Evolutionary conservation across 2,329 filamentous ascomycete species (phyloP), one percentile per base, ranked within the genome.

Genomic region (Chaetomiaceae sp.): DNA sequence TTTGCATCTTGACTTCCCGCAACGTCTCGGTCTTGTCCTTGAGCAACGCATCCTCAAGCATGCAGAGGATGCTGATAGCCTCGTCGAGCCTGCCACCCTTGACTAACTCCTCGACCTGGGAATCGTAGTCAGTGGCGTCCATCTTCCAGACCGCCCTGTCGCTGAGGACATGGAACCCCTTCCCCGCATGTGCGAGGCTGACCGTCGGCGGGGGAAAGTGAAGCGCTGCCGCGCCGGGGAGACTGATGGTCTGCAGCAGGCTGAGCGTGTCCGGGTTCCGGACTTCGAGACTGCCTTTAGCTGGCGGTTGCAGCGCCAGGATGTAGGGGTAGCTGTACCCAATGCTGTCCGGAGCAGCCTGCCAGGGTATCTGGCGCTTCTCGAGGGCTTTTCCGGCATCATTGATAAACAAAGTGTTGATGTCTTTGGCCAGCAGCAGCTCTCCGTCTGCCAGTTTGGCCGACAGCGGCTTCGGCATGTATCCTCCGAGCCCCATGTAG

Each of bases 321-420:
- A 99, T 84, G 65, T 96, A 99, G 0, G 93, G 93, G 66, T 99
- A 99, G 19, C 91, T 96, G 67, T 96, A 99, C 19, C 92, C 93
- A 53, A 99, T 85, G 50, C 86, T 86, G 62, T 96, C 91, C 1
- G 93, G 95, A 1, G 92, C 89, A 30, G 81, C 76, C 37, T 84
- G 81, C 93, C 93, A 99, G 1, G 90, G 90, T n/a, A 99, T 84
- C 65, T 97, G 91, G 49, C 86, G 78, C 68, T 88, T 89, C 39
- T 91, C 86, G 30, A 95, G 66, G 0, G 90, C 79, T 59, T 89
- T 91, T 4, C 91, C 93, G 25, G 89, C 78, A 10, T 86, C 81
- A 51, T 93, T 86, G 58, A 96, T 87, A 66, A 99, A 99, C 46
- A 96, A 73, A 1, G 91, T 95, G 66, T 96, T 95, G 62, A 96